These are phyloP conservation scores for Tetrapisispora namnaoensis DNA, from an alignment of 805 yeast species.

Conservation along the genomic window DNA sequence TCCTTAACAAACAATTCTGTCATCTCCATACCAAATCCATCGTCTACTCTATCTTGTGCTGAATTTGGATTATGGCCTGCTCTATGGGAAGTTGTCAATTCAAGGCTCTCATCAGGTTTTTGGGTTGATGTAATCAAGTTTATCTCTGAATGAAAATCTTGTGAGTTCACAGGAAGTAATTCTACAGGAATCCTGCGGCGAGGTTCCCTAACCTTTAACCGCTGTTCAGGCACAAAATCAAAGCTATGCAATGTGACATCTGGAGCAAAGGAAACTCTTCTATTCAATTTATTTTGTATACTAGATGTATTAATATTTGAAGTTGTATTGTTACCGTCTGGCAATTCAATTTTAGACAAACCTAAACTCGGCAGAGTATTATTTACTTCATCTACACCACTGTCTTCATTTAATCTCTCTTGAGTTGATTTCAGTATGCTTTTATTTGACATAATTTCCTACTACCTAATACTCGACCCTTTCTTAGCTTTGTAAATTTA, in stretches of 20 bases:
- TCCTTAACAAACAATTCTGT: slow-evolving; percentile 1
- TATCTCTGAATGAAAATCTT: not conserved
- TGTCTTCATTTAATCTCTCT: not conserved
- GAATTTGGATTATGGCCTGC: not conserved
- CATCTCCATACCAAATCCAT: slow-evolving; percentile 5
- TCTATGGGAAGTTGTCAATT: not conserved
- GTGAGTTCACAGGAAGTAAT: not conserved
- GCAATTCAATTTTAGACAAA: slow-evolving; percentile 6
- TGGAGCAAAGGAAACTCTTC: slow-evolving; percentile 72
- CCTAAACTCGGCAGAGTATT: slow-evolving; percentile 5
- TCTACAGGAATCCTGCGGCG: slow-evolving; percentile 8
- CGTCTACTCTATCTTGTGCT: not conserved
- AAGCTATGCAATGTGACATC: slow-evolving; percentile 58
- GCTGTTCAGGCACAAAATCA: slow-evolving; percentile 29
- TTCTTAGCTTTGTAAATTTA: no score
- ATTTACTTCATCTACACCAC: slow-evolving; percentile 3
- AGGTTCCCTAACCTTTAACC: slow-evolving; percentile 12
- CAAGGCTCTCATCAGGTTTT: not conserved
- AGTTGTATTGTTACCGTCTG: slow-evolving; percentile 24
- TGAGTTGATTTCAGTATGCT: slow-evolving; percentile 8
- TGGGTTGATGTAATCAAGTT: slow-evolving; percentile 9
- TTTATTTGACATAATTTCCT: slow-evolving; percentile 2
- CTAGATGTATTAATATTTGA: slow-evolving; percentile 17
- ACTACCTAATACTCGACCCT: not conserved
- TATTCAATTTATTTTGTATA: slow-evolving; percentile 11